These are phyloP conservation scores for Didymella keratinophila DNA, from an alignment of 2,329 filamentous ascomycete species.

Conservation along the genomic window DNA sequence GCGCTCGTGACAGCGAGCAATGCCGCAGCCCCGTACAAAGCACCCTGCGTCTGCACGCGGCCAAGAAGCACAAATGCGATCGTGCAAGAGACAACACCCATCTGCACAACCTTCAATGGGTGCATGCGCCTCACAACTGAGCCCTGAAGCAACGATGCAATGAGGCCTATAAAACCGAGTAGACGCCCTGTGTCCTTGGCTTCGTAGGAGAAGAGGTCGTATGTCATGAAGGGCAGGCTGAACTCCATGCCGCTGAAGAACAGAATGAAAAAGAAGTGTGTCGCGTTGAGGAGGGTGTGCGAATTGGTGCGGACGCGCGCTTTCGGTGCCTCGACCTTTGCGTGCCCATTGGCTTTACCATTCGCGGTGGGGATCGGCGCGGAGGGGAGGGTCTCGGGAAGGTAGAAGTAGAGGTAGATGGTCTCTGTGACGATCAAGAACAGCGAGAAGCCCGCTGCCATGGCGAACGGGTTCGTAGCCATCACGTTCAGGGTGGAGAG, in stretches of 20 bases:
- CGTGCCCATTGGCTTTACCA: conserved; percentile 29
- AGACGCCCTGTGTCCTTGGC: conserved; percentile 83
- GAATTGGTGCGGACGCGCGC: conserved; percentile 73
- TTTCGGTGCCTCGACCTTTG: conserved; percentile 31
- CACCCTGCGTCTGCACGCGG: conserved; percentile 69
- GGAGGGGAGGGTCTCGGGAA: conserved; percentile 85
- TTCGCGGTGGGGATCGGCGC: conserved; percentile 31
- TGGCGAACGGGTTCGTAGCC: conserved; percentile 89
- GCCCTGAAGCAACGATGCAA: conserved; percentile 92
- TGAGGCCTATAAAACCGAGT: conserved; percentile 87
- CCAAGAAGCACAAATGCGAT: conserved; percentile 82
- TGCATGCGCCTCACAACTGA: conserved; percentile 87
- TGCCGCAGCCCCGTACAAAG: conserved; percentile 82
- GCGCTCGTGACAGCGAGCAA: conserved; percentile 89
- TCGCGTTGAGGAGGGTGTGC: conserved; percentile 79
- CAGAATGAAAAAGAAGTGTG: conserved; percentile 89
- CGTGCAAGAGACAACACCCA: conserved; percentile 80
- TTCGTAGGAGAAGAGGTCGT: conserved; percentile 85
- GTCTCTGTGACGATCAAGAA: conserved; percentile 87
- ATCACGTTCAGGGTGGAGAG: conserved; percentile 80
- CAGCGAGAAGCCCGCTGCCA: conserved; percentile 87
- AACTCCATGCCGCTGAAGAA: conserved; percentile 99
- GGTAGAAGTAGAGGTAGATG: conserved; percentile 79
- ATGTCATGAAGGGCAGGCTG: conserved; percentile 96
- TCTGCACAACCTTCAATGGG: conserved; percentile 78